phyloP scores from a whole-genome alignment of 140 eudicot species.

The Anethum foeniculum region DNA sequence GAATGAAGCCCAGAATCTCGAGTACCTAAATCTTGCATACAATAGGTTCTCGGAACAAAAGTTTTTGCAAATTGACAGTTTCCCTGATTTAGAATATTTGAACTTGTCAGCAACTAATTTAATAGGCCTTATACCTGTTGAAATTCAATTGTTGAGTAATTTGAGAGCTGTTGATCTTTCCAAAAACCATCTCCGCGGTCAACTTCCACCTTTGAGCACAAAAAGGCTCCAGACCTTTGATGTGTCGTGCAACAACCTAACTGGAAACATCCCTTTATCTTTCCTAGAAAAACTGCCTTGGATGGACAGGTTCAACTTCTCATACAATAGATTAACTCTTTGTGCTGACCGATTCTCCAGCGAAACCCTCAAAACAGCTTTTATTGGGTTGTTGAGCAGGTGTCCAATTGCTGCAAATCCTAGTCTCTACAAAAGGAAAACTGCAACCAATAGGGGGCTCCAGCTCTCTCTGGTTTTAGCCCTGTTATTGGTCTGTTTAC shows the following conservation, averaged over 20 bases:
- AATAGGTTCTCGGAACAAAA: conserved; percentile 56
- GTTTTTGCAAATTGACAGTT: conserved; percentile 34
- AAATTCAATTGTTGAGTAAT: conserved; percentile 34
- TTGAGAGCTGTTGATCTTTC: conserved; percentile 65
- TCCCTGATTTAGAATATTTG: conserved; percentile 54
- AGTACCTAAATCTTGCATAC: conserved; percentile 68
- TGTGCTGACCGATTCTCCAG: conserved; percentile 44
- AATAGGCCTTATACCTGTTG: conserved; percentile 40
- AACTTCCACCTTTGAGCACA: conserved; percentile 39
- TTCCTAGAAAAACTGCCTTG: conserved; percentile 44
- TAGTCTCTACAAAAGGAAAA: conserved; percentile 31
- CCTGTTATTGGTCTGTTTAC: conserved; percentile 42
- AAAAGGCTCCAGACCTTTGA: conserved; percentile 47
- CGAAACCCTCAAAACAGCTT: conserved; percentile 44
- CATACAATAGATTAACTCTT: conserved; percentile 66
- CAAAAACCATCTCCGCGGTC: conserved; percentile 45
- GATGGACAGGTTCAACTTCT: conserved; percentile 75
- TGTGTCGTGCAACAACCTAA: conserved; percentile 64
- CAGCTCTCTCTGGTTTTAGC: conserved; percentile 61
- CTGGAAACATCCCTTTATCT: conserved; percentile 58
- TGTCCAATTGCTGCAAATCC: conserved; percentile 86
- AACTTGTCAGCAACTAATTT: conserved; percentile 58
- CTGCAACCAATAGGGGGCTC: conserved; percentile 45
- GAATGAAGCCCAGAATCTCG: conserved; percentile 45
- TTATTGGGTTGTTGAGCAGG: conserved; percentile 54